A percentile compares a stretch with the other conserved stretches of the same genome.
Conservation (phyloP, 257 asterid species). For the Solanum sitiens region DNA sequence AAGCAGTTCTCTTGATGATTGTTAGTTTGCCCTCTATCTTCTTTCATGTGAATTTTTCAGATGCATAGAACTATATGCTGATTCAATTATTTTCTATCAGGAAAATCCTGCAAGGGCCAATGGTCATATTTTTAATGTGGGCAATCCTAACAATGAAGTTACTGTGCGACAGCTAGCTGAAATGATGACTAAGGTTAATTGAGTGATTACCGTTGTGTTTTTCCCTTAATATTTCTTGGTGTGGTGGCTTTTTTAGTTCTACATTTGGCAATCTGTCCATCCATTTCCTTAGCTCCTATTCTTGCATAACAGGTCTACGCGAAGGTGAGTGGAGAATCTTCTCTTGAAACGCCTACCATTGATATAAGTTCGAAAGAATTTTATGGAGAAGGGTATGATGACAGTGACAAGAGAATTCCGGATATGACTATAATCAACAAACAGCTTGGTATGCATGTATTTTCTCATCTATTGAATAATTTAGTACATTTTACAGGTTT, state of each 20-base stretch:
- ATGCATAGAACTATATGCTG: neutral
- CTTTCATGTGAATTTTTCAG: neutral
- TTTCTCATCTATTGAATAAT: neutral
- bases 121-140: slow-evolving; percentile 88
- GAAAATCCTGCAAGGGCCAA: slow-evolving; percentile 93
- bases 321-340: slow-evolving; percentile 75
- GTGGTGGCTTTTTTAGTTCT: neutral
- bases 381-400: slow-evolving; percentile 94
- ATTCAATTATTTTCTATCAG: slow-evolving; percentile 26
- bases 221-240: neutral
- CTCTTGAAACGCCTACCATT: slow-evolving; percentile 56
- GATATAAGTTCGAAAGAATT: slow-evolving; percentile 89
- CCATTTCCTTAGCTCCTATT: neutral
- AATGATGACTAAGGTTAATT: slow-evolving; percentile 86
- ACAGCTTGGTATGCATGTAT: slow-evolving; percentile 60
- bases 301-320: slow-evolving; percentile 47
- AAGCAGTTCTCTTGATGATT: slow-evolving; percentile 86
- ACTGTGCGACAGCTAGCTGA: slow-evolving; percentile 96
- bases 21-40: slow-evolving; percentile 29
- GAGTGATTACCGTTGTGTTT: neutral
- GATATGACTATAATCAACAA: slow-evolving; percentile 90
- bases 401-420: slow-evolving; percentile 93
- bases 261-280: neutral
- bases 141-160: slow-evolving; percentile 92
- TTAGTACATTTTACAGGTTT: neutral